phyloP scores from a whole-genome alignment of 345 rosid genomes.

The Zanthoxylum bungeanum region DNA sequence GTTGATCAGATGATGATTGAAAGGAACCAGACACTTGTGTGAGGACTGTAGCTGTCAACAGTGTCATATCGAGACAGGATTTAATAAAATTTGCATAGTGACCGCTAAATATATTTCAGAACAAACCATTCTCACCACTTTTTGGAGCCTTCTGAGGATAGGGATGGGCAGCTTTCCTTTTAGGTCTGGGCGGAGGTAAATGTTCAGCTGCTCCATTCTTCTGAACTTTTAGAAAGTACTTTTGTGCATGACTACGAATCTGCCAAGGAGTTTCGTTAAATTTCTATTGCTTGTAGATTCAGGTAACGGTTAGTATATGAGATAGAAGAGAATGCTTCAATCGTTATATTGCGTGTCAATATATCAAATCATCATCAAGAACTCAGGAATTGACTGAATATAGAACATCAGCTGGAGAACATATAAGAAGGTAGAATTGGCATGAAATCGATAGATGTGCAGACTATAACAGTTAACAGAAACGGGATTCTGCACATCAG shows the following conservation, averaged over 20 bases:
- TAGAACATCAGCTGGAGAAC: neutral
- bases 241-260: constrained; percentile 95
- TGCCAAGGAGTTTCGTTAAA: constrained; percentile 18
- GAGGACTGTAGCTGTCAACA: constrained; percentile 35
- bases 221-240: constrained; percentile 83
- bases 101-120: constrained; percentile 7
- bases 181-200: constrained; percentile 90
- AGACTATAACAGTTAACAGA: neutral
- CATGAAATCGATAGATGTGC: neutral
- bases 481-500: too few species aligned
- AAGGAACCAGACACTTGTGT: constrained; percentile 45
- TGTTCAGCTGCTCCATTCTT: constrained; percentile 84
- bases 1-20: constrained; percentile 43
- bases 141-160: constrained; percentile 88
- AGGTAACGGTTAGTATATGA: neutral
- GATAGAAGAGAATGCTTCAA: neutral
- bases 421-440: neutral
- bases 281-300: neutral
- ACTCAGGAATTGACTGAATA: neutral
- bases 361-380: neutral
- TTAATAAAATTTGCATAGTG: neutral
- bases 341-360: neutral
- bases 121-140: constrained; percentile 37
- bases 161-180: constrained; percentile 94
- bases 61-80: constrained; percentile 11